Conservation (phyloP, 2,329 filamentous ascomycete species). For the Fusarium devonianum region DNA sequence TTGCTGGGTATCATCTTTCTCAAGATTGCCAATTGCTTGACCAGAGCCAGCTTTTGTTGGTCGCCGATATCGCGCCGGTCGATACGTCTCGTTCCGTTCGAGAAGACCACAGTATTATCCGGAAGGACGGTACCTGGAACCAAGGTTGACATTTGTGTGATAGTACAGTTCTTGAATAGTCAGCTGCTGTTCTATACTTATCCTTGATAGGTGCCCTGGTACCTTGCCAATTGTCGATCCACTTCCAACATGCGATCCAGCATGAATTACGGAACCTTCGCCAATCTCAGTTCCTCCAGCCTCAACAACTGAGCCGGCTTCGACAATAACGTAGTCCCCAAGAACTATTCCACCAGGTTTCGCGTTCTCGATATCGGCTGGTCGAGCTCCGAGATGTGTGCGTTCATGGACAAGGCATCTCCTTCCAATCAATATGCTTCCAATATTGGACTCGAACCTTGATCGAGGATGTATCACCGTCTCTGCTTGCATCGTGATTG, state of each 20-base stretch:
- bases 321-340: constrained; percentile 67
- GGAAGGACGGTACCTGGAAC: constrained; percentile 64
- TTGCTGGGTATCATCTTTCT: constrained; percentile 72
- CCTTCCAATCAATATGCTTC: constrained; percentile 81
- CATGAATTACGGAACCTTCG: constrained; percentile 66
- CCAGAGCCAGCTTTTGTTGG: constrained; percentile 68
- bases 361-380: constrained; percentile 37
- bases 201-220: constrained; percentile 34
- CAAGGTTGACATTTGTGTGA: constrained; percentile 70
- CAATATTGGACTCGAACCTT: constrained; percentile 78
- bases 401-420: constrained; percentile 84
- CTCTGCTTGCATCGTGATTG: constrained; percentile 79
- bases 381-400: constrained; percentile 59
- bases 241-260: constrained; percentile 65
- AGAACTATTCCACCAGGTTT: constrained; percentile 60
- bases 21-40: constrained; percentile 73
- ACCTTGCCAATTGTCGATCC: constrained; percentile 71
- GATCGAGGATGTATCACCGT: constrained; percentile 87
- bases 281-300: constrained; percentile 68
- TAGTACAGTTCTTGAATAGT: constrained; percentile 67
- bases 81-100: constrained; percentile 63
- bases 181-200: constrained; percentile 1
- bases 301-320: constrained; percentile 67
- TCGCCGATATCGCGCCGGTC: constrained; percentile 69
- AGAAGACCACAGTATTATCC: constrained; percentile 75